Percentiles rank a stretch among this genome's conserved stretches.
Evolutionary conservation across 2,329 filamentous ascomycete species (phyloP).

Genomic region (Epichloe bromicola): DNA sequence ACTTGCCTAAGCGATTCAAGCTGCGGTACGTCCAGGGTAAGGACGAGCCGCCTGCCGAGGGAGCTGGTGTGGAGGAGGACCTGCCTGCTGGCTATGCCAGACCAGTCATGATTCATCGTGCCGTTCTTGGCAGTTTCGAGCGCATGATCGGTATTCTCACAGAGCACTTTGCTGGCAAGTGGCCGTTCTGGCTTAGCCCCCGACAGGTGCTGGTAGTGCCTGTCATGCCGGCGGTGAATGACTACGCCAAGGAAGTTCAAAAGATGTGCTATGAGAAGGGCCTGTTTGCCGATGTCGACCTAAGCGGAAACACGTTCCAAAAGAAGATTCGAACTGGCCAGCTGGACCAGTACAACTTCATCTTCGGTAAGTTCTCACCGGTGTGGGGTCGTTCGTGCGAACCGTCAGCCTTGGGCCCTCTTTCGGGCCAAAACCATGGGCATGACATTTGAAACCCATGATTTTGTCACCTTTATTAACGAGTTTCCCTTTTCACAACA

Average conservation of each 20-base stretch:
- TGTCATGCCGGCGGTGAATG: slow-evolving; percentile 65
- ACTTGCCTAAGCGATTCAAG: slow-evolving; percentile 40
- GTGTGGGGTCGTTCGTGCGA: background rate
- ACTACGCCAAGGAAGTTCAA: slow-evolving; percentile 66
- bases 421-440: background rate
- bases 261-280: slow-evolving; percentile 51
- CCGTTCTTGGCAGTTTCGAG: slow-evolving; percentile 60
- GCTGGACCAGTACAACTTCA: slow-evolving; percentile 72
- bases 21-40: slow-evolving; percentile 38
- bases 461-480: background rate
- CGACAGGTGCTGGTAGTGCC: slow-evolving; percentile 51
- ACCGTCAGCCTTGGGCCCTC: background rate
- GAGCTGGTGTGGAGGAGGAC: slow-evolving; percentile 32
- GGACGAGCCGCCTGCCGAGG: slow-evolving; percentile 26
- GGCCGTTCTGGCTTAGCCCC: slow-evolving; percentile 83
- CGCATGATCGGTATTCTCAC: slow-evolving; percentile 60
- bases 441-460: background rate
- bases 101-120: slow-evolving; percentile 78
- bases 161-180: slow-evolving; percentile 78
- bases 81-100: slow-evolving; percentile 59
- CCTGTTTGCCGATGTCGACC: slow-evolving; percentile 50
- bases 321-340: slow-evolving; percentile 83
- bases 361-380: slow-evolving; percentile 44
- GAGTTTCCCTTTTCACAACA: background rate
- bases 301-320: slow-evolving; percentile 63